A percentile compares a stretch with the other conserved stretches of the same genome.
phyloP scores from a whole-genome alignment of 2,329 filamentous ascomycete species.

The Sporothrix dimorphospora region DNA sequence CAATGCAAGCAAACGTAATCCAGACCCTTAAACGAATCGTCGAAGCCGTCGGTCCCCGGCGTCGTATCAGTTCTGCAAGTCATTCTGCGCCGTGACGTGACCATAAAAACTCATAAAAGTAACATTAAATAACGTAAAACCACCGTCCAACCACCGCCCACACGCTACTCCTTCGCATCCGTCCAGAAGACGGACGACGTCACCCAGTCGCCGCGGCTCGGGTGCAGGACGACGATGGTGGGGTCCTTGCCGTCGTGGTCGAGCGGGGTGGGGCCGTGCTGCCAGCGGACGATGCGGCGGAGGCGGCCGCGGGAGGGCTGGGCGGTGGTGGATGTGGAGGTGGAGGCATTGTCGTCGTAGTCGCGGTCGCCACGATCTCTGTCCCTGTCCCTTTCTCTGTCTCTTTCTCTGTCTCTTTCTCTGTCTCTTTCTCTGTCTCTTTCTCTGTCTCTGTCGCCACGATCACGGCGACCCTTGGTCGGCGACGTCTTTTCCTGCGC shows the following conservation, averaged over 20 bases:
- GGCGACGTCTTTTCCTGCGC: constrained; percentile 3
- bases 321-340: neutral
- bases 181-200: constrained; percentile 31
- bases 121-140: neutral
- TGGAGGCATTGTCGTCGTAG: constrained; percentile 26
- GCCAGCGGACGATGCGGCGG: constrained; percentile 32
- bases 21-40: neutral
- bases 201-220: constrained; percentile 35
- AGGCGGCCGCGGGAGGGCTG: constrained; percentile 25
- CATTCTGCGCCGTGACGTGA: neutral
- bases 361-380: constrained; percentile 18
- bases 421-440: constrained; percentile 12
- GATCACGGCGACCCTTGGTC: constrained; percentile 13
- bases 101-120: neutral
- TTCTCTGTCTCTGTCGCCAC: neutral
- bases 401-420: neutral
- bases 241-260: constrained; percentile 34
- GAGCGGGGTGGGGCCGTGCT: constrained; percentile 28
- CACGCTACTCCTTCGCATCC: constrained; percentile 1
- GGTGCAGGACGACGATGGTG: constrained; percentile 34
- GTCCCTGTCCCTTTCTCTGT: neutral
- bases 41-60: neutral
- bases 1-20: neutral
- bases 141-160: neutral
- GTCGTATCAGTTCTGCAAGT: neutral